phyloP scores from a whole-genome alignment of 179 eudicot species.

The Spinacia oleracea region DNA sequence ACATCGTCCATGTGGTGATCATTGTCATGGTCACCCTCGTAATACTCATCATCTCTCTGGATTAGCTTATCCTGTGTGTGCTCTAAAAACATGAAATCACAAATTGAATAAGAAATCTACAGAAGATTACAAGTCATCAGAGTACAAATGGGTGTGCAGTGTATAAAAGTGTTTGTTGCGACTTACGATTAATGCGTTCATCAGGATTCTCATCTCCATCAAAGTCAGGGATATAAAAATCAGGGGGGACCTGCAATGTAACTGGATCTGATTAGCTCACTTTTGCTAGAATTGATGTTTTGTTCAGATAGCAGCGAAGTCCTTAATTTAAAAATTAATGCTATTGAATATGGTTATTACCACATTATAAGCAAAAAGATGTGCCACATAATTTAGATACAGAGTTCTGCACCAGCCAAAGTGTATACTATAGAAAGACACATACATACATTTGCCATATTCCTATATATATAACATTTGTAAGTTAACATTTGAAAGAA shows the following conservation, averaged over 20 bases:
- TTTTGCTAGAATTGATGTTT: background rate
- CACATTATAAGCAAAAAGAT: background rate
- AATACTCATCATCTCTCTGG: constrained; percentile 91
- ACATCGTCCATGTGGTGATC: constrained; percentile 60
- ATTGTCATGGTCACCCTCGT: constrained; percentile 84
- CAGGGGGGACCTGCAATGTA: constrained; percentile 89
- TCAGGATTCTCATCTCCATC: constrained; percentile 95
- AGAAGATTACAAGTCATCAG: background rate
- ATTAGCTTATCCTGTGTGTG: constrained; percentile 72
- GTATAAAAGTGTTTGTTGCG: background rate
- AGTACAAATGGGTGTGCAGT: background rate
- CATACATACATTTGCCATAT: no score
- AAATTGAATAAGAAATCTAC: background rate
- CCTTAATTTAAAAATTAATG: background rate
- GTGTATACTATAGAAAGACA: background rate
- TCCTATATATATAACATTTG: no score
- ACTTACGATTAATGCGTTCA: constrained; percentile 83
- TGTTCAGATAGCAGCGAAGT: background rate
- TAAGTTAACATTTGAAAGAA: no score
- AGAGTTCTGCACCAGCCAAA: background rate
- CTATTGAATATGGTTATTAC: background rate
- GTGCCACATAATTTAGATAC: background rate
- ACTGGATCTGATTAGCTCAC: constrained; percentile 6
- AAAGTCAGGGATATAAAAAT: constrained; percentile 90
- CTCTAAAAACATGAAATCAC: constrained; percentile 41